Evolutionary conservation across 2,329 filamentous ascomycete species (phyloP), one percentile per base, ranked within the genome.

Genomic region (Rasamsonia emersonii): DNA sequence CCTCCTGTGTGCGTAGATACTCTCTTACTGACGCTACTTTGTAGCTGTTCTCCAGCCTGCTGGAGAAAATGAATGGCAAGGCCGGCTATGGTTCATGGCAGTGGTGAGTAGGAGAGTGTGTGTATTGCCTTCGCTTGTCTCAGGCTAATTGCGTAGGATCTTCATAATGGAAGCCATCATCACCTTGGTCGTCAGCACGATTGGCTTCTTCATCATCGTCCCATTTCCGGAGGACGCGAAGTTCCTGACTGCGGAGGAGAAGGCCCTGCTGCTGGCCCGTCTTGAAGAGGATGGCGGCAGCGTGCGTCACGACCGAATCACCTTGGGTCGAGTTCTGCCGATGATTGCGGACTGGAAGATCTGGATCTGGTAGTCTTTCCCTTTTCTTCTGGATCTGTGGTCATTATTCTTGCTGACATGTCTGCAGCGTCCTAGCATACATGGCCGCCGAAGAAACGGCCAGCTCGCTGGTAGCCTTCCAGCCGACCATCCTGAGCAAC

Each of bases 41-140:
- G 11, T 24, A 55, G 46, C 45, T 64, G 15, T 47, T 64, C 7
- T 59, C 61, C 9, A 62, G 56, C 27, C 55, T 53, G 11, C 45
- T 59, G 24, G 44, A 48, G 6, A 46, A 53, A 29, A 50, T 59
- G 47, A 36, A 44, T 16, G 49, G 50, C 14, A 26, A 50, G n/a
- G 47, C 30, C 9, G 50, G 50, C 11, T 51, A 53, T 21, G 40
- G 39, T 18, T 49, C 47, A 5, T 54, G 51, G 51, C 46, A 50
- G 21, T 54, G 54, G 52, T 48, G 31, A 29, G 36, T 28, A 26
- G 5, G 5, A 11, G 21, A 36, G 30, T 40, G 28, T 32, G 35
- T 35, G 27, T 39, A 6, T 20, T 7, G 17, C 13, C 19, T 13
- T n/a, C 13, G 7, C n/a, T n/a, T 17, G 5, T 9, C 4, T 11